A percentile compares a stretch with the other conserved stretches of the same genome.
These are phyloP conservation scores for Solanum rostratum DNA, from an alignment of 257 asterid genomes.

Conservation along the genomic window DNA sequence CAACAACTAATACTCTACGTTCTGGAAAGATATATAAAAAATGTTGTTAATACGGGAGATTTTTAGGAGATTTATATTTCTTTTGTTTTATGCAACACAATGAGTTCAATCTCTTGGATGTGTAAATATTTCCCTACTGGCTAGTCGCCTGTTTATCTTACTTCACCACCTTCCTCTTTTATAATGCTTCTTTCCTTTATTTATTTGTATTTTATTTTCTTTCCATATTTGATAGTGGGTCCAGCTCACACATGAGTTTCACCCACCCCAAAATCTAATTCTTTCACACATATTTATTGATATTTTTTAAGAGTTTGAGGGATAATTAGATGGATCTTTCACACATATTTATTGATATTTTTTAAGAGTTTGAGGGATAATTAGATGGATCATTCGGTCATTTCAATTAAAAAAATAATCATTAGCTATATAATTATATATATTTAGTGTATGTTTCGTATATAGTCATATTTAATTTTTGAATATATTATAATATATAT, in stretches of 20 bases:
- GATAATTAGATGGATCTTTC: no score
- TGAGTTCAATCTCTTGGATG: background rate
- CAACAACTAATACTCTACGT: background rate
- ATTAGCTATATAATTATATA: no score
- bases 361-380: no score
- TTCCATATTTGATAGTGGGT: conserved; percentile 2
- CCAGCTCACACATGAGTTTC: conserved; percentile 9
- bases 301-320: no score
- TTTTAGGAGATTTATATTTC: conserved; percentile 1
- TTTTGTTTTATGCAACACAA: background rate
- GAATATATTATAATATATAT: no score
- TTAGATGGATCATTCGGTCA: no score
- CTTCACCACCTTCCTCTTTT: background rate
- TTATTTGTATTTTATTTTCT: background rate
- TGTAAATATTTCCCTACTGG: background rate
- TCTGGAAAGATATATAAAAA: no score
- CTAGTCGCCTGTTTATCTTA: background rate
- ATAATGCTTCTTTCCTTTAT: background rate
- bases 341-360: no score
- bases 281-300: no score
- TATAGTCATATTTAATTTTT: no score
- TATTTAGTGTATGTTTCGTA: no score
- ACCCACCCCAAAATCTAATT: background rate
- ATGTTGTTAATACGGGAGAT: background rate
- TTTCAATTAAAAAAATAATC: no score